Conservation (phyloP, 2,329 filamentous ascomycete species). For the Exophiala sideris region DNA sequence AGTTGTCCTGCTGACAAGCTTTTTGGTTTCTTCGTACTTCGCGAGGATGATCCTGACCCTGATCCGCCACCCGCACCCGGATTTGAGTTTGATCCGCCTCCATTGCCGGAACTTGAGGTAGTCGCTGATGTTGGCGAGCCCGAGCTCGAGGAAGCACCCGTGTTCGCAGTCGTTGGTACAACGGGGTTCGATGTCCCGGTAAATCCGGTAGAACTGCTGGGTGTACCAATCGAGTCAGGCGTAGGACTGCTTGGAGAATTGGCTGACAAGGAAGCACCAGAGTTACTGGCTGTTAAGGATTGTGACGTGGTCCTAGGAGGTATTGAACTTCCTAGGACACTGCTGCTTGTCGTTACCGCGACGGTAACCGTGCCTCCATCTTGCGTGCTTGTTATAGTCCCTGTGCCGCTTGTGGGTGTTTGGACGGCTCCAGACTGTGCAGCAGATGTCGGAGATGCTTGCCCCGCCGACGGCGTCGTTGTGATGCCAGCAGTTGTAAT, state of each 20-base stretch:
- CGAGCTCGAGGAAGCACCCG: constrained; percentile 4
- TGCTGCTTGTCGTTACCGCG: not conserved
- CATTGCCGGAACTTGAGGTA: constrained; percentile 2
- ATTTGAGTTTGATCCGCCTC: not conserved
- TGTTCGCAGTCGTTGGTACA: constrained; percentile 10
- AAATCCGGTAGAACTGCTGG: not conserved
- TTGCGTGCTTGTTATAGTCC: not conserved
- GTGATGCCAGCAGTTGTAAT: not conserved
- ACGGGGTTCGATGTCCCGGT: not conserved
- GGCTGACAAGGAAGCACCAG: too few relatives aligned
- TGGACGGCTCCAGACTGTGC: not conserved
- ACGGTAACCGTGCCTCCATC: not conserved
- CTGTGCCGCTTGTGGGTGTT: not conserved
- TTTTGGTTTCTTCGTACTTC: not conserved
- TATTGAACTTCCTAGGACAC: not conserved
- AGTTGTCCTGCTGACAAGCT: constrained; percentile 21
- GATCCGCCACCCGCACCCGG: not conserved
- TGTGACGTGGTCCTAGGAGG: not conserved
- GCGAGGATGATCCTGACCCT: constrained; percentile 1
- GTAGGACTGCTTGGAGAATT: not conserved
- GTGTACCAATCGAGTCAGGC: not conserved
- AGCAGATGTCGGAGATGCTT: not conserved
- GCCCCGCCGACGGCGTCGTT: not conserved
- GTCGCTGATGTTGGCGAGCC: not conserved
- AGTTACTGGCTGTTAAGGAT: not conserved